Evolutionary conservation across 169 alveolate genomes (phyloP).

Genomic region (Eimeria maxima): DNA sequence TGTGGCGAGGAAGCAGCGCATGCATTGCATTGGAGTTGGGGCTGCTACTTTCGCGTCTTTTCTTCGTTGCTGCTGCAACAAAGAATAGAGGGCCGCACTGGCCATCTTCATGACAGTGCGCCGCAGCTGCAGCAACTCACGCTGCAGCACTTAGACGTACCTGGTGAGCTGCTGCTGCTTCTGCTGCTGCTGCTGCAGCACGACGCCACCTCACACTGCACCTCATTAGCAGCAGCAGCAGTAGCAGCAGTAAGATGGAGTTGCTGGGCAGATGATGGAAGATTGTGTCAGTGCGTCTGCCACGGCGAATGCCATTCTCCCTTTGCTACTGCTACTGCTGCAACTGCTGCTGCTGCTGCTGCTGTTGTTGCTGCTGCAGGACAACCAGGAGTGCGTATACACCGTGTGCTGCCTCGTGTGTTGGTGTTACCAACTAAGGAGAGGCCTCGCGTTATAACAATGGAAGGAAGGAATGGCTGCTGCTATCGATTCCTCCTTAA

Average conservation of each 20-base stretch:
- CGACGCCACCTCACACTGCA: too few relatives aligned
- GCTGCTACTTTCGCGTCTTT: neutral
- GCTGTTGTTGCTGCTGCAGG: slow-evolving; percentile 46
- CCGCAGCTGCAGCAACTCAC: neutral
- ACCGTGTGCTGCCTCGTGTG: neutral
- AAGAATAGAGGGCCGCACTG: neutral
- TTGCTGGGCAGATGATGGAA: too few relatives aligned
- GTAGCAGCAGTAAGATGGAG: neutral
- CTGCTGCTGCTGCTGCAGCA: neutral
- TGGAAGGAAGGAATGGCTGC: slow-evolving; percentile 94
- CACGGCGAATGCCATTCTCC: too few relatives aligned
- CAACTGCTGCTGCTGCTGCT: neutral
- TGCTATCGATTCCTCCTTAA: slow-evolving; percentile 92
- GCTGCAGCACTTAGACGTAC: neutral
- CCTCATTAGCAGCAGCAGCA: neutral
- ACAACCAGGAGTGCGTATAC: neutral
- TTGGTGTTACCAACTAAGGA: slow-evolving; percentile 92
- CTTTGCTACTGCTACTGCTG: neutral
- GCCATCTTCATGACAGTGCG: neutral
- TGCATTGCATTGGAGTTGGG: slow-evolving; percentile 22
- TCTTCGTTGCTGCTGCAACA: neutral
- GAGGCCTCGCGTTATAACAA: slow-evolving; percentile 93
- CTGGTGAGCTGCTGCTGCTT: neutral
- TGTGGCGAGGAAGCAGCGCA: slow-evolving; percentile 16
- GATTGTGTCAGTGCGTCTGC: too few relatives aligned